Evolutionary conservation across 257 asterid species (phyloP), one percentile per base, ranked within the genome.

Genomic region (Catharanthus roseus): DNA sequence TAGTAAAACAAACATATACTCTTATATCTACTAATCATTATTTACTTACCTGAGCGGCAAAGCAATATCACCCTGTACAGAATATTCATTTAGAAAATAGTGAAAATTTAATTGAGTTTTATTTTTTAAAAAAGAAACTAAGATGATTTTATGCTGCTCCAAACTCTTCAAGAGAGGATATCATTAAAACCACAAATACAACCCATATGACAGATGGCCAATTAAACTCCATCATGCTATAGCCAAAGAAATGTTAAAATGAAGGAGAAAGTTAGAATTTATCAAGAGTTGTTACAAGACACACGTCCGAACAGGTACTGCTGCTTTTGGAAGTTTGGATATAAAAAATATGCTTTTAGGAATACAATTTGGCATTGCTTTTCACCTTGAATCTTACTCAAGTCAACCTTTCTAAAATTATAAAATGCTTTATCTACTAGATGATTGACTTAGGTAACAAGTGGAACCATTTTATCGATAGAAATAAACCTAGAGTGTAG

Each of bases 301-400:
- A 61, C 41, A 19, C 21, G 29, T 34, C 29, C 6, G 19, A 33
- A 34, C 47, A 62, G 23, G 29, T 62, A 34, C 47, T 34, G 16
- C 44, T 62, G n/a, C 63, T 16, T 34, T 62, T 62, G 47, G 67
- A 34, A 34, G 67, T 34, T 61, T 61, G n/a, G 45, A 18, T 60
- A 60, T 13, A 9, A 60, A 60, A 60, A 18, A 31, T 31, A 60
- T 31, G 12, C 6, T 6, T 6, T 34, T 62, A 16, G 34, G 23
- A 1, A 15, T 28, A 33, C 42, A 31, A 31, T 10, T 34, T 62
- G 67, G 26, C 15, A 36, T n/a, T 36, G 28, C 26, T 62, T 62
- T 34, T 36, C 29, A 62, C 21, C 67, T 9, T 33, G 45, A 33
- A 36, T 8, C 28, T 19, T 45, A 44, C 10, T 6, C 29, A 6